Percentiles rank a stretch among this genome's conserved stretches.
phyloP scores from a whole-genome alignment of 106 monocot species.

The Phalaenopsis aphrodite region DNA sequence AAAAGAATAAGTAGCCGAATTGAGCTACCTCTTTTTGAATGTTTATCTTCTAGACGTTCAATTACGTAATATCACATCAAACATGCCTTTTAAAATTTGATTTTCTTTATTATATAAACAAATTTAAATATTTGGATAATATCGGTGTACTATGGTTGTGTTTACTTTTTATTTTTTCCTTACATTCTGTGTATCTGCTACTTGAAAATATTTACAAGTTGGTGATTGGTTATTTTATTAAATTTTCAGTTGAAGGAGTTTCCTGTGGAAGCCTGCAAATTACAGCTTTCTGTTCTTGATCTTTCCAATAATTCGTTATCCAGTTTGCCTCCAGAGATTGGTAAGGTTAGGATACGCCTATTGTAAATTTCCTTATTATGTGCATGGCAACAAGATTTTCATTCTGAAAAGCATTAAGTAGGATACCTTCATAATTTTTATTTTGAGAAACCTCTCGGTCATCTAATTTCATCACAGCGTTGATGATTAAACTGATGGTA shows the following conservation, averaged over 20 bases:
- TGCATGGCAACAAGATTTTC: neutral
- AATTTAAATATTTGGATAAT: neutral
- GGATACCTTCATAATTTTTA: neutral
- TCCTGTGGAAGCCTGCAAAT: slow-evolving; percentile 83
- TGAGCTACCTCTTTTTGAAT: neutral
- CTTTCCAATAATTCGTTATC: slow-evolving; percentile 92
- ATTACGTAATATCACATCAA: neutral
- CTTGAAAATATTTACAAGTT: neutral
- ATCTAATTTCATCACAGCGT: too few species aligned
- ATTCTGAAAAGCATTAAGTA: neutral
- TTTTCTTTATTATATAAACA: neutral
- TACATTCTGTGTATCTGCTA: neutral
- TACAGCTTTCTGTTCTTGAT: slow-evolving; percentile 83
- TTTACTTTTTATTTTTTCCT: slow-evolving; percentile 2
- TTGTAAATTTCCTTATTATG: neutral
- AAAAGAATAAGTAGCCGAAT: neutral
- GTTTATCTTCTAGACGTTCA: neutral
- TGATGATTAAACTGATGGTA: neutral
- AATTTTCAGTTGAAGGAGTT: slow-evolving; percentile 68
- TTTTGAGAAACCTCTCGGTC: too few species aligned
- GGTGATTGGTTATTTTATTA: slow-evolving; percentile 13
- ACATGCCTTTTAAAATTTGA: neutral
- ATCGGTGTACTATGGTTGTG: neutral
- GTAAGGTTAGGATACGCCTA: slow-evolving; percentile 29
- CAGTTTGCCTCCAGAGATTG: slow-evolving; percentile 89